These are phyloP conservation scores for Mortierella sp. DNA, from an alignment of 371 early-diverging fungal species.

Conservation along the genomic window DNA sequence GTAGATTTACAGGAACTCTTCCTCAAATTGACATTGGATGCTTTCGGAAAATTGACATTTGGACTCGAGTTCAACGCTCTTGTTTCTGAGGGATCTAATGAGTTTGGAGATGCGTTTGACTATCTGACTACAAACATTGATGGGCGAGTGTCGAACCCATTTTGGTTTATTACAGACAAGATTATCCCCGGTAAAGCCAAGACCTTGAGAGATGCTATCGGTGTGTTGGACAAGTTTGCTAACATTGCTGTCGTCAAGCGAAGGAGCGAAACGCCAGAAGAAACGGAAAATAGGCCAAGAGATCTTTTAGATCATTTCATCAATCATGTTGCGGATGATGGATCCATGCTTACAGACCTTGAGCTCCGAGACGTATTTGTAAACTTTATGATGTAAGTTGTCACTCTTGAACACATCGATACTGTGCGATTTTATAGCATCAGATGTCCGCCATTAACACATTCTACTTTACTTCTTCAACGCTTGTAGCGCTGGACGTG, in stretches of 20 bases:
- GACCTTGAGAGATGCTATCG: constrained; percentile 6
- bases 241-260: constrained; percentile 26
- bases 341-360: constrained; percentile 25
- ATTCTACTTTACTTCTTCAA: constrained; percentile 68
- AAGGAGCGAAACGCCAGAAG: constrained; percentile 26
- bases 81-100: constrained; percentile 14
- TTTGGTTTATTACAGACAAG: constrained; percentile 33
- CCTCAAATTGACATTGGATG: constrained; percentile 39
- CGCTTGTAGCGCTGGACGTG: constrained; percentile 65
- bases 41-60: constrained; percentile 47
- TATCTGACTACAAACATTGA: constrained; percentile 22
- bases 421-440: neutral
- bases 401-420: neutral
- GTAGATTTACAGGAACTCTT: constrained; percentile 70
- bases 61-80: constrained; percentile 46
- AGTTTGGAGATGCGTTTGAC: constrained; percentile 51
- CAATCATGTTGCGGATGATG: constrained; percentile 31
- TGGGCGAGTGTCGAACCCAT: constrained; percentile 26
- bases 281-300: constrained; percentile 16
- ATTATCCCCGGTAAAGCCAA: constrained; percentile 30
- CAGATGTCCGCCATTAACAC: constrained; percentile 61
- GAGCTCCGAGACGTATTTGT: constrained; percentile 52
- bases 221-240: constrained; percentile 31
- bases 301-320: constrained; percentile 51
- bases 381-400: constrained; percentile 45